phyloP scores from a whole-genome alignment of 2,329 filamentous ascomycete genomes.

The Penicillium sp. region DNA sequence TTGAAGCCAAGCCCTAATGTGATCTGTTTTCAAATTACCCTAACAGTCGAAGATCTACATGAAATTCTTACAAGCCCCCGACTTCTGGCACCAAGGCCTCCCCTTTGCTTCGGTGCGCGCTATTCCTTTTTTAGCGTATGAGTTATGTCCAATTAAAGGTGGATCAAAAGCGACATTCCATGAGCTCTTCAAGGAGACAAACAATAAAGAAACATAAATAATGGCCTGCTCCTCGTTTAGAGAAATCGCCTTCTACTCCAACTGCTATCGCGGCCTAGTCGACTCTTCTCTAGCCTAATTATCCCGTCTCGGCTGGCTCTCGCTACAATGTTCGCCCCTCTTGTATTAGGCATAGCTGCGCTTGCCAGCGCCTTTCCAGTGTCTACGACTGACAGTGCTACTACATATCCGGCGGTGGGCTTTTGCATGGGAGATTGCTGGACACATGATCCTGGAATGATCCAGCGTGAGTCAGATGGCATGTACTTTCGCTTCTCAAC shows the following conservation, averaged over 20 bases:
- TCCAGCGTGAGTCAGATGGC: slow-evolving; percentile 50
- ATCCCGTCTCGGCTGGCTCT: background rate
- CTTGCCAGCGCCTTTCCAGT: background rate
- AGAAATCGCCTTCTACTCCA: background rate
- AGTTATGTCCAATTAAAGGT: background rate
- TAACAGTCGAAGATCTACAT: background rate
- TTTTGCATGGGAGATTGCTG: slow-evolving; percentile 34
- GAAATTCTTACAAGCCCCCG: background rate
- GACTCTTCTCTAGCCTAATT: background rate
- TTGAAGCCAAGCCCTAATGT: background rate
- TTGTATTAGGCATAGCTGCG: background rate
- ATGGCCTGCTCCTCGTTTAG: background rate
- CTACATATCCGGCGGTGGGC: slow-evolving; percentile 31
- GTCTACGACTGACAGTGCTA: slow-evolving; percentile 3
- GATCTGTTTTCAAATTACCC: background rate
- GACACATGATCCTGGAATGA: slow-evolving; percentile 52
- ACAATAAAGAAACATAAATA: background rate
- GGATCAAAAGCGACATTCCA: too few species aligned
- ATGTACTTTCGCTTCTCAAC: slow-evolving; percentile 57
- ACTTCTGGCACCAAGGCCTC: background rate
- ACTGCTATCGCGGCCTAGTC: background rate
- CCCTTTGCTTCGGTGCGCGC: background rate
- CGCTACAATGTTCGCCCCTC: background rate
- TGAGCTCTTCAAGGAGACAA: too few species aligned
- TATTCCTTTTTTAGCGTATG: background rate